Base-by-base conservation (phyloP, 805 yeast species). In the Metschnikowia hibisci region DNA sequence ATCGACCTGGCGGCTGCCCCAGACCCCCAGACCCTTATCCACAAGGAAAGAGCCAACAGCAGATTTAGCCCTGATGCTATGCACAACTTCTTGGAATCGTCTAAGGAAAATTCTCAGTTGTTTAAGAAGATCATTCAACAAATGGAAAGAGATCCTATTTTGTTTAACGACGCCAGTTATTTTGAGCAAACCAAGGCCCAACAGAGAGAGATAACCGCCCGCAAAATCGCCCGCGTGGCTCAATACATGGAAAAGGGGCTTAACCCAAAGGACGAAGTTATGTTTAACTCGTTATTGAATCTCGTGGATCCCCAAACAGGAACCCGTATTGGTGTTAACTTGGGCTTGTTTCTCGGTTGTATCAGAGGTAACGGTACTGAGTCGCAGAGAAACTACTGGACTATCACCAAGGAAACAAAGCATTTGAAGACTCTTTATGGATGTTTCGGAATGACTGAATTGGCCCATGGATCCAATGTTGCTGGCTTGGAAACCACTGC, bases 31-130 rank as follows among this genome's bases (percentile, higher is more conserved):
- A 46, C 44, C 13, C 45, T 48, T 28, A 54, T 60, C 46, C 45
- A 43, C 22, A 45, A 41, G 29, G 64, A 60, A 41, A 45, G 64
- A 26, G 51, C 43, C 22, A 41, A 32, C 14, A 51, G 50, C 37
- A 44, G 37, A 28, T 55, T 59, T 41, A 48, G 55, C 46, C 54
- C 58, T 6, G 46, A 45, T 13, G 29, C 40, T 18, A 60, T 60
- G 64, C 57, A 58, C 47, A 36, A 51, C 45, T 60, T 58, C 45
- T 54, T 60, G 45, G 64, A 60, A 44, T 52, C 53, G 5, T 46
- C 55, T 25, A 37, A 46, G 41, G 58, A 56, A 35, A 44, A 44
- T 39, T 56, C 61, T 11, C 48, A 45, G 33, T 37, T 34, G 28
- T 46, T 52, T 38, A 50, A 47, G 43, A n/a, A 29, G 3, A 16